Evolutionary conservation across 305 asterid species (phyloP), one percentile per base, ranked within the genome.

Genomic region (Euphrasia arctica): DNA sequence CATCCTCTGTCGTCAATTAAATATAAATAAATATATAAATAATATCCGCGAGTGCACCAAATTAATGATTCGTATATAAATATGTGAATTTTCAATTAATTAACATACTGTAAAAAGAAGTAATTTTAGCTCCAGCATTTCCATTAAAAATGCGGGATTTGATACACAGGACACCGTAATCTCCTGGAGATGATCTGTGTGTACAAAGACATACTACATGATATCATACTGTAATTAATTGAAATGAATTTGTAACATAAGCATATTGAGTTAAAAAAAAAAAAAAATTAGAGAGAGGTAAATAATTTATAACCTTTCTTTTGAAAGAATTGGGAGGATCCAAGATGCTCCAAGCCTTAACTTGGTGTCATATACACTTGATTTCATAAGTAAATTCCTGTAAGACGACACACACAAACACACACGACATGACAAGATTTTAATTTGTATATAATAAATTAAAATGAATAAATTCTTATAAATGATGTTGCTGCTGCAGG

Each of bases 331-430:
- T n/a, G 95, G 97, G 80, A 88, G 72, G 67, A 75, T 76, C 63
- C 97, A 92, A 86, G 81, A 90, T 57, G 96, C 96, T 73, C 96
- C 97, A 60, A 82, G 52, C 54, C 96, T 93, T 58, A 64, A 71
- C 66, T 81, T 86, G 58, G 92, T 86, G 67, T 85, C 80, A 81
- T 85, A 86, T 36, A 95, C 89, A 71, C 84, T 85, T 45, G 96
- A 80, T 74, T 96, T 82, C 79, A 88, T 65, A 69, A 82, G 79
- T 61, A 90, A 70, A 66, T 73, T 76, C 82, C 93, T 90, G 71
- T 64, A 65, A 42, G 3, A 2, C 4, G 4, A 18, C 22, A 18
- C 22, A 18, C 22, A 18, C 22, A 18, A 18, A 31, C 3, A 31
- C 34, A 31, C 34, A 31, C 4, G 34, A 2, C 34, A 31, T 31